Evolutionary conservation across 2,329 filamentous ascomycete species (phyloP).

Genomic region (Diaporthe australafricana): DNA sequence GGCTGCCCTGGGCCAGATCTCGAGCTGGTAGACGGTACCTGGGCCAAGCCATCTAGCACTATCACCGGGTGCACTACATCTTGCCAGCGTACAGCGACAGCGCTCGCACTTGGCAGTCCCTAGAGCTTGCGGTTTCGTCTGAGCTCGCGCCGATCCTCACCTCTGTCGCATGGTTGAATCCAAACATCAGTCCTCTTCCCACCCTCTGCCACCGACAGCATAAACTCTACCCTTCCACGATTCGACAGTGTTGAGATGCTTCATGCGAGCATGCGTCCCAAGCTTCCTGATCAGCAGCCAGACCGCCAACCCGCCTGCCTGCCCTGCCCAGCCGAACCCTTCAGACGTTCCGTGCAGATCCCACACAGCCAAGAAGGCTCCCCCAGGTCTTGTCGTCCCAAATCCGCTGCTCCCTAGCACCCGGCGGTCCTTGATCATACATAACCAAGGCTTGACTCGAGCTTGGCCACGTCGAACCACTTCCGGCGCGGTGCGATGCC

Average conservation of each 20-base stretch:
- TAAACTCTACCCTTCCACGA: slow-evolving; percentile 1
- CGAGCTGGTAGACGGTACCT: slow-evolving; percentile 7
- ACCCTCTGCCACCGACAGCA: slow-evolving; percentile 2
- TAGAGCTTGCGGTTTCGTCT: slow-evolving; percentile 7
- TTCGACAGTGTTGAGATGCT: slow-evolving; percentile 8
- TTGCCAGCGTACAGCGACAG: no score
- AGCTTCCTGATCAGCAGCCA: slow-evolving; percentile 2
- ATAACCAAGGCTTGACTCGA: slow-evolving; percentile 19
- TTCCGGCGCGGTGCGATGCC: slow-evolving; percentile 10
- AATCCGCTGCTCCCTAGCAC: not conserved
- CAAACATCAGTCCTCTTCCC: slow-evolving; percentile 10
- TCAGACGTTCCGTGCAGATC: slow-evolving; percentile 12
- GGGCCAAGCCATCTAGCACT: not conserved
- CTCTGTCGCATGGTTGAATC: slow-evolving; percentile 21
- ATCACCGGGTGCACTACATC: not conserved
- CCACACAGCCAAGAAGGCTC: slow-evolving; percentile 11
- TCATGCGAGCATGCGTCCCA: slow-evolving; percentile 19
- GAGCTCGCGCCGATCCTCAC: slow-evolving; percentile 21
- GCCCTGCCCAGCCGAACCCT: slow-evolving; percentile 15
- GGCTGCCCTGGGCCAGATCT: not conserved
- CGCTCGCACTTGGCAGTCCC: not conserved
- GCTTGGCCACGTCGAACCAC: slow-evolving; percentile 21
- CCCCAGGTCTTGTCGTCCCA: slow-evolving; percentile 25
- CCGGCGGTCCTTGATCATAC: not conserved
- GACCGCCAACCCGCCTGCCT: not conserved